Evolutionary conservation across 441 rosid genomes (phyloP).

Genomic region (Arabidopsis lyrata): DNA sequence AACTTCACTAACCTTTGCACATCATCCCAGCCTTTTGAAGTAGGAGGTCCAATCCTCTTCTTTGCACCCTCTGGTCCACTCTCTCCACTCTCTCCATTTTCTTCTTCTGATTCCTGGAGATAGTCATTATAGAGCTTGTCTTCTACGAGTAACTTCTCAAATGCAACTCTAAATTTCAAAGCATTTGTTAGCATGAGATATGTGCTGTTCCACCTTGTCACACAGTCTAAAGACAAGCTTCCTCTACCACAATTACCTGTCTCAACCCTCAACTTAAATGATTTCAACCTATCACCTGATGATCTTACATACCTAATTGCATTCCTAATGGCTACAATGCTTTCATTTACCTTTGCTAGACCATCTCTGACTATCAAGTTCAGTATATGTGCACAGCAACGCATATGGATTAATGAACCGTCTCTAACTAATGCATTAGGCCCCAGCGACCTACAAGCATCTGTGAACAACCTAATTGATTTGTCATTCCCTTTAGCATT

Average conservation of each 20-base stretch:
- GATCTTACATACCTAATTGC: neutral
- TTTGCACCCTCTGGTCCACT: neutral
- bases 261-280: no score
- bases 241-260: neutral
- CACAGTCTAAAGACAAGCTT: neutral
- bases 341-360: neutral
- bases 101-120: neutral
- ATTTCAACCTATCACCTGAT: no score
- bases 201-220: no score
- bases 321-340: neutral
- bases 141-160: conserved; percentile 5
- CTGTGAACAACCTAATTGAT: neutral
- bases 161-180: neutral
- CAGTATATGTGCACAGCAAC: conserved; percentile 11
- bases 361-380: neutral
- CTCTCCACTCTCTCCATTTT: neutral
- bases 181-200: neutral
- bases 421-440: neutral
- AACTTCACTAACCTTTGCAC: neutral
- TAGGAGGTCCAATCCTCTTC: neutral
- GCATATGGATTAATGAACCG: neutral
- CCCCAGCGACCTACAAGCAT: neutral
- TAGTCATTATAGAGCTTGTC: neutral
- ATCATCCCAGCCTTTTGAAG: neutral
- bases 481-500: conserved; percentile 9